Percentiles rank a stretch among this genome's conserved stretches.
Conservation (phyloP, 164 flowering plant species). For the Platanus orientalis region DNA sequence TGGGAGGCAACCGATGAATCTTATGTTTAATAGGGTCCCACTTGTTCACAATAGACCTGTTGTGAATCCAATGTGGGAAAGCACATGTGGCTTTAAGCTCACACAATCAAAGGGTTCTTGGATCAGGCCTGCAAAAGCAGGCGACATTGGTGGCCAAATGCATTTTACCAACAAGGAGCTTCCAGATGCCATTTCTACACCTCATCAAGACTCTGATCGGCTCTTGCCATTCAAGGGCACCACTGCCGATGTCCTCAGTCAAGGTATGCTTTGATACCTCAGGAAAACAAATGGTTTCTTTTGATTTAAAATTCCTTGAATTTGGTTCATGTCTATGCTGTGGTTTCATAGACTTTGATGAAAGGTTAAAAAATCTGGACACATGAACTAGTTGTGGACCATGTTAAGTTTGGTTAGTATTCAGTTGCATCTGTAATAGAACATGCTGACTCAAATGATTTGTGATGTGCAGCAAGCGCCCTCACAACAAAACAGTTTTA, state of each 20-base stretch:
- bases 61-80: constrained; percentile 37
- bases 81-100: constrained; percentile 27
- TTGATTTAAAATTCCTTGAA: too few species aligned
- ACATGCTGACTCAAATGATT: too few species aligned
- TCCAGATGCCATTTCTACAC: constrained; percentile 20
- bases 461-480: too few species aligned
- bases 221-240: constrained; percentile 32
- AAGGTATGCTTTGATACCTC: constrained; percentile 39
- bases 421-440: too few species aligned
- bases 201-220: constrained; percentile 27
- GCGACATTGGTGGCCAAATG: constrained; percentile 28
- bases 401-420: too few species aligned
- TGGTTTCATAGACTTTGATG: too few species aligned
- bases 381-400: too few species aligned
- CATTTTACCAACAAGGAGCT: constrained; percentile 24
- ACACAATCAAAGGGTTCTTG: constrained; percentile 29
- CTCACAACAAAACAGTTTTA: too few species aligned
- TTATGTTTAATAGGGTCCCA: constrained; percentile 38
- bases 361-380: too few species aligned
- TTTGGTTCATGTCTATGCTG: too few species aligned
- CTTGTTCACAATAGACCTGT: constrained; percentile 29
- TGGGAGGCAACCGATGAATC: constrained; percentile 47
- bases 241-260: constrained; percentile 37
- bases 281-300: too few species aligned
- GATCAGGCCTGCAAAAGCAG: constrained; percentile 32